Evolutionary conservation across 139 green algal genomes (phyloP).

Genomic region (Chlorella sorokiniana): DNA sequence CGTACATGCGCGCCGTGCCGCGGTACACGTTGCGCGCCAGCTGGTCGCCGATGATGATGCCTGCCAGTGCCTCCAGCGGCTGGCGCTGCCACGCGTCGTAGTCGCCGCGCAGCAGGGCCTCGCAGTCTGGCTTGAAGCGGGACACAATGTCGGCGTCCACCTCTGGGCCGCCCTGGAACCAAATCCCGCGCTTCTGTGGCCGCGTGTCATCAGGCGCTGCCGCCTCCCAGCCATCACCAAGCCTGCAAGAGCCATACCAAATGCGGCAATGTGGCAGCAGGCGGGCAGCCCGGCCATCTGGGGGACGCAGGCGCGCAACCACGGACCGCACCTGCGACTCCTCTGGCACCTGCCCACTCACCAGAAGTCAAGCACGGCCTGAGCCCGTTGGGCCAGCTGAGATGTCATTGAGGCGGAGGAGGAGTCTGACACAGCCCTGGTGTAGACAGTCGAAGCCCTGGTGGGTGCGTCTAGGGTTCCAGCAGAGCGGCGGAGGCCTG

Average conservation of each 20-base stretch:
- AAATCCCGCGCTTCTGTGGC: not conserved
- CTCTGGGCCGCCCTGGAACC: constrained; percentile 10
- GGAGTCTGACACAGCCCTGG: not conserved
- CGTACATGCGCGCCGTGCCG: constrained; percentile 44
- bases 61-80: constrained; percentile 37
- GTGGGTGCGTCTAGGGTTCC: not conserved
- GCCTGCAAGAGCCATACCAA: constrained; percentile 32
- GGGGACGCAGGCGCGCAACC: no score
- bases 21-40: constrained; percentile 57
- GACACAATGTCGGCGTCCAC: constrained; percentile 30
- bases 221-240: constrained; percentile 30
- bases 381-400: not conserved
- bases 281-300: no score
- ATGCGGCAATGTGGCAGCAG: no score
- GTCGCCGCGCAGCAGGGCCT: constrained; percentile 25
- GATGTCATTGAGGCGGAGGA: not conserved
- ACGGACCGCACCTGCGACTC: no score
- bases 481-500: not conserved
- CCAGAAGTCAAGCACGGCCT: constrained; percentile 35
- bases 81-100: constrained; percentile 18
- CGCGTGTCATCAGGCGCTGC: not conserved
- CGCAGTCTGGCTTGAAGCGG: constrained; percentile 18
- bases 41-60: constrained; percentile 65
- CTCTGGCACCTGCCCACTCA: not conserved
- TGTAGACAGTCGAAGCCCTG: not conserved